Percentiles rank a stretch among this genome's conserved stretches.
Evolutionary conservation across 345 rosid genomes (phyloP).

Genomic region (Tarenaya hassleriana): DNA sequence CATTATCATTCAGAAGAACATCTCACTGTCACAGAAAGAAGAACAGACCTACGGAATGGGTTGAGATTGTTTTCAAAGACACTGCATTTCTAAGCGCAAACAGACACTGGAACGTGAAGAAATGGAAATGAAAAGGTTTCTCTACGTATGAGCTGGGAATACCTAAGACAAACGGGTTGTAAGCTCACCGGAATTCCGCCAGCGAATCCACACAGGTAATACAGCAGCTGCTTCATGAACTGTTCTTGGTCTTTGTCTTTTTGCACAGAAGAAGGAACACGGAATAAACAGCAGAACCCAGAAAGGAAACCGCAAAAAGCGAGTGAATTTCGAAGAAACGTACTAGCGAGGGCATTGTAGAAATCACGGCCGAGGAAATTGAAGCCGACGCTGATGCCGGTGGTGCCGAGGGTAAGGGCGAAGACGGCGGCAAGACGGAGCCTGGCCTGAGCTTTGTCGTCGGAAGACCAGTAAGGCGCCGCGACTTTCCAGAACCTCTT

Average conservation of each 20-base stretch:
- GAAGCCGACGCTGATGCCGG: slow-evolving; percentile 93
- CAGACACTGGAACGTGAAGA: too few relatives aligned
- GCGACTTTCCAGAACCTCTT: slow-evolving; percentile 87
- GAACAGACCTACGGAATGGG: too few relatives aligned
- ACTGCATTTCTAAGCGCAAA: too few relatives aligned
- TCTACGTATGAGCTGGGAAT: slow-evolving; percentile 5
- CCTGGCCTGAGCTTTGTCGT: slow-evolving; percentile 70
- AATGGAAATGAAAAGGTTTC: too few relatives aligned
- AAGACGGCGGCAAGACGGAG: slow-evolving; percentile 76
- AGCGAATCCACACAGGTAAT: slow-evolving; percentile 85
- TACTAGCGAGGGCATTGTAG: slow-evolving; percentile 89
- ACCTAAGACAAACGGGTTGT: slow-evolving; percentile 29
- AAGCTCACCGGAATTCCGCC: slow-evolving; percentile 93
- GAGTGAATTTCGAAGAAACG: slow-evolving; percentile 12
- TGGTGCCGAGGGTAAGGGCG: slow-evolving; percentile 82
- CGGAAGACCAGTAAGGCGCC: slow-evolving; percentile 83
- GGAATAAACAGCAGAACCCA: not conserved
- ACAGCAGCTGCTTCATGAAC: slow-evolving; percentile 73
- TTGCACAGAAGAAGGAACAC: not conserved
- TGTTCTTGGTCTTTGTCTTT: slow-evolving; percentile 94
- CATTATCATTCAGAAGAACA: not conserved
- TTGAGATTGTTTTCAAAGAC: too few relatives aligned
- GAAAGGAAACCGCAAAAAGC: not conserved
- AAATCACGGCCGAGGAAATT: slow-evolving; percentile 97
- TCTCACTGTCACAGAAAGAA: too few relatives aligned